Conservation (phyloP, 805 yeast genomes). For the Huiozyma naganishii region DNA sequence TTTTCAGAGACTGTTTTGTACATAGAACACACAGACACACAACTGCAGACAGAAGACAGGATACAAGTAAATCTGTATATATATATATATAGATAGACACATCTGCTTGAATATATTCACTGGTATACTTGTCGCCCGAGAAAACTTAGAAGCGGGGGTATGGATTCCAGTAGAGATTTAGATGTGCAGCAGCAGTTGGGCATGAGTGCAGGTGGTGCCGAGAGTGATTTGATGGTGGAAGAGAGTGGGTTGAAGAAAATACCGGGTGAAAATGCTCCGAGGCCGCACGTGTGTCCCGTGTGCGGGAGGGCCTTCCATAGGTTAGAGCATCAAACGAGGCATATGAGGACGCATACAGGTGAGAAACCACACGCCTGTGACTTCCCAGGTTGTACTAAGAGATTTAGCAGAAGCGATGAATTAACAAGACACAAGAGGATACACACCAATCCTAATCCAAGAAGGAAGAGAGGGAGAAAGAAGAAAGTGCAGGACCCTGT, state of each 20-base stretch:
- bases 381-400: slow-evolving; percentile 58
- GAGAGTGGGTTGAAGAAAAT: not conserved
- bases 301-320: slow-evolving; percentile 69
- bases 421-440: slow-evolving; percentile 63
- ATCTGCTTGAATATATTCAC: too few species aligned
- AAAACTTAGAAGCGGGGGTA: too few species aligned
- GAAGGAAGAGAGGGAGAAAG: slow-evolving; percentile 43
- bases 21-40: too few species aligned
- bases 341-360: slow-evolving; percentile 71
- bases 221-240: too few species aligned
- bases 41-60: too few species aligned
- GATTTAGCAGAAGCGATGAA: slow-evolving; percentile 63
- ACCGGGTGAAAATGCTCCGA: slow-evolving; percentile 21
- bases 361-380: slow-evolving; percentile 73
- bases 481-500: slow-evolving; percentile 17
- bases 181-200: too few species aligned
- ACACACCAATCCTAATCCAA: slow-evolving; percentile 60
- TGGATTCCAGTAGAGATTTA: too few species aligned
- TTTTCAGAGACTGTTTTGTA: too few species aligned
- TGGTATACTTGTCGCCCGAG: too few species aligned
- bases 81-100: too few species aligned
- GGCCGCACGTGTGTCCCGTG: slow-evolving; percentile 66
- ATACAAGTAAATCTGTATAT: too few species aligned
- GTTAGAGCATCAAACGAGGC: slow-evolving; percentile 69
- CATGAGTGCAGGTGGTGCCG: too few species aligned